A percentile compares a stretch with the other conserved stretches of the same genome.
Conservation (phyloP, 2,329 filamentous ascomycete species). For the Hypoxylon sp. region DNA sequence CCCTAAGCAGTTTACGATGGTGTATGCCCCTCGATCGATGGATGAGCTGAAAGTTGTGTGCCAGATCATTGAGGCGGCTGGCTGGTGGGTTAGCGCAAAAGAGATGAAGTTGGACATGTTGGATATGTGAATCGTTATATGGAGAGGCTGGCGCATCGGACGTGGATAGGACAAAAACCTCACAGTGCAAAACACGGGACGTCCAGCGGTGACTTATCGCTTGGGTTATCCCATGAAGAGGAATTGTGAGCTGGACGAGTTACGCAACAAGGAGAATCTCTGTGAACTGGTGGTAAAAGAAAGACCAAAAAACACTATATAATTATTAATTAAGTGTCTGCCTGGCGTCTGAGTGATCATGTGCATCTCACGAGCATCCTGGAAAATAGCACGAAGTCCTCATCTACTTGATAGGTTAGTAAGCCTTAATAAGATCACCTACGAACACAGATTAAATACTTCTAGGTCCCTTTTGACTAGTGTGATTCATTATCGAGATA, state of each 20-base stretch:
- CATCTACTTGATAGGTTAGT: no score
- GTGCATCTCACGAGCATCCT: background rate
- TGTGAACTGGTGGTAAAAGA: background rate
- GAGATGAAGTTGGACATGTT: constrained; percentile 55
- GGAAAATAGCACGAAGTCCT: no score
- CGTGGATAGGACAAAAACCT: background rate
- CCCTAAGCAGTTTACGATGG: constrained; percentile 80
- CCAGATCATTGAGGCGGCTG: constrained; percentile 78
- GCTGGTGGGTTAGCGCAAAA: constrained; percentile 73
- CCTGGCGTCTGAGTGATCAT: background rate
- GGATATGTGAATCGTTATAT: constrained; percentile 10
- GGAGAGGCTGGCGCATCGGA: background rate
- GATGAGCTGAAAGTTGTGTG: constrained; percentile 76
- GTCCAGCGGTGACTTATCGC: background rate
- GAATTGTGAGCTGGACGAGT: background rate
- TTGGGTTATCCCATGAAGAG: background rate
- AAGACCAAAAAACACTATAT: constrained; percentile 8
- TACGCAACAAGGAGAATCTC: background rate
- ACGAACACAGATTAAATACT: no score
- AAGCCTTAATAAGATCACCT: no score
- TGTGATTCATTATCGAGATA: background rate
- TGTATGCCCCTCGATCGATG: constrained; percentile 79
- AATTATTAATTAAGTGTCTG: background rate
- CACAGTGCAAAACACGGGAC: background rate
- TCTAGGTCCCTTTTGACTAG: background rate